These are phyloP conservation scores for Ophiocordyceps camponoti-rufipedis DNA, from an alignment of 2,329 filamentous ascomycete species.

Conservation along the genomic window DNA sequence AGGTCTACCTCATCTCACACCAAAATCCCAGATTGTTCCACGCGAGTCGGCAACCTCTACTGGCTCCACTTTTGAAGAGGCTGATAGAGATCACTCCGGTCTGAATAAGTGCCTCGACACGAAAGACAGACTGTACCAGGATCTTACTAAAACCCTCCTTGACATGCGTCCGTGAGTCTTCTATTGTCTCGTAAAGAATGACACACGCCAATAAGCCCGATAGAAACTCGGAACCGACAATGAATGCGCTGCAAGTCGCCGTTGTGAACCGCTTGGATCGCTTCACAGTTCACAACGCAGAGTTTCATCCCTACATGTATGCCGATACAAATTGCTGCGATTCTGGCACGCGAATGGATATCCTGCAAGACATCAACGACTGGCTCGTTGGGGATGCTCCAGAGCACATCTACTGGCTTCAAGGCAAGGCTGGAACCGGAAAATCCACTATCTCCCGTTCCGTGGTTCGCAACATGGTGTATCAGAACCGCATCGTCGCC, in stretches of 20 bases:
- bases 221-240: no score
- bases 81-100: slow-evolving; percentile 6
- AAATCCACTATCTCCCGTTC: slow-evolving; percentile 7
- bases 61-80: not conserved
- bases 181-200: no score
- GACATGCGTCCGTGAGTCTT: no score
- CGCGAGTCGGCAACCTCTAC: slow-evolving; percentile 2
- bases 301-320: no score
- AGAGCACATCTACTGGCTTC: slow-evolving; percentile 3
- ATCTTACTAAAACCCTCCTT: no score
- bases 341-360: not conserved
- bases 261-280: no score
- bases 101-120: slow-evolving; percentile 5
- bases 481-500: slow-evolving; percentile 9
- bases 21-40: slow-evolving; percentile 3
- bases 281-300: no score
- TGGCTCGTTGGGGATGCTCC: not conserved
- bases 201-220: no score
- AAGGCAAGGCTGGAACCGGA: slow-evolving; percentile 6
- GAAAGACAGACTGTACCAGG: slow-evolving; percentile 3
- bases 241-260: no score
- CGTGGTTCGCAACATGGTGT: not conserved
- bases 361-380: slow-evolving; percentile 1
- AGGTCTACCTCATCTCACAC: not conserved
- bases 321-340: no score